phyloP scores from a whole-genome alignment of 345 rosid species.

The Adansonia digitata region DNA sequence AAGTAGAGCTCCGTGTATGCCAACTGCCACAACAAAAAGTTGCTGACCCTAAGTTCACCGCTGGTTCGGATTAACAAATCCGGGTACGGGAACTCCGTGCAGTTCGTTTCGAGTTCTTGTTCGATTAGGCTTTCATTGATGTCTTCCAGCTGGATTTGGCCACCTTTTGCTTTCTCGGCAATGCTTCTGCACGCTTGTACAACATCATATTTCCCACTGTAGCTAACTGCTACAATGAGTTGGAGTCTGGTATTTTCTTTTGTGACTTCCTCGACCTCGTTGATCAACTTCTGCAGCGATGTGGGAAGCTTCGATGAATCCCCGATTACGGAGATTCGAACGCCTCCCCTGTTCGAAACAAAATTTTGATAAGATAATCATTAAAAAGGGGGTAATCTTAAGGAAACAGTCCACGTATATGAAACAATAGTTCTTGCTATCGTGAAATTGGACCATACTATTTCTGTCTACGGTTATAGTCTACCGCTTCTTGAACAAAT shows the following conservation, averaged over 20 bases:
- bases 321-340: conserved; percentile 52
- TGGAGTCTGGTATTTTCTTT: conserved; percentile 49
- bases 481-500: no score
- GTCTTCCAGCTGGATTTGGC: conserved; percentile 41
- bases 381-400: background rate
- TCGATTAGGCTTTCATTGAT: conserved; percentile 56
- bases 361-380: background rate
- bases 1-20: conserved; percentile 83
- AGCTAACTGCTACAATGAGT: conserved; percentile 66
- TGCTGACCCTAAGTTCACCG: conserved; percentile 71
- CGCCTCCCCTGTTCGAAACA: conserved; percentile 35
- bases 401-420: background rate
- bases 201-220: conserved; percentile 69
- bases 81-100: conserved; percentile 59
- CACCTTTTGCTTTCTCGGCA: conserved; percentile 48
- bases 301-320: conserved; percentile 53
- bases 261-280: conserved; percentile 47
- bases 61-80: conserved; percentile 75
- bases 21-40: conserved; percentile 77
- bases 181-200: conserved; percentile 63
- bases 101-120: conserved; percentile 57
- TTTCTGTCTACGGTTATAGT: no score
- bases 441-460: no score
- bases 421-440: no score
- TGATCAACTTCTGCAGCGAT: conserved; percentile 34